phyloP scores from a whole-genome alignment of 306 rosid species.

The Malus asiatica region DNA sequence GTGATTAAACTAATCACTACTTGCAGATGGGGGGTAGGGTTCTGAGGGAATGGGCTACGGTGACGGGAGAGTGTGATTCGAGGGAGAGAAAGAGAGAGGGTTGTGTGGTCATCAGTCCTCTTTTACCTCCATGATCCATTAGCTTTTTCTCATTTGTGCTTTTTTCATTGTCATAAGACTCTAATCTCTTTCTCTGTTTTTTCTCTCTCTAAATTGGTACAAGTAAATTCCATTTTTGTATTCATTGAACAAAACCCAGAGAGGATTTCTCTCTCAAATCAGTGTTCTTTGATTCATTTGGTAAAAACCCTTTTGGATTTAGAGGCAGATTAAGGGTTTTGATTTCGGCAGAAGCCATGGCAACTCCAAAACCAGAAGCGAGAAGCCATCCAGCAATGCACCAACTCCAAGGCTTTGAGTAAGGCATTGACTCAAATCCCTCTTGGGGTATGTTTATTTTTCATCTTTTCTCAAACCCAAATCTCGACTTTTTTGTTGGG shows the following conservation, averaged over 20 bases:
- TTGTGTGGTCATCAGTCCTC: neutral
- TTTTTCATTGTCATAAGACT: conserved; percentile 16
- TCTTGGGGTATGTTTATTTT: conserved; percentile 71
- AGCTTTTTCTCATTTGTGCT: conserved; percentile 15
- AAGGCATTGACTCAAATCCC: conserved; percentile 93
- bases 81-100: too few species aligned
- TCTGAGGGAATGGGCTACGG: too few species aligned
- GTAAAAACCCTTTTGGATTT: conserved; percentile 4
- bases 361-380: conserved; percentile 33
- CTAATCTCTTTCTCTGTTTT: neutral
- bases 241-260: neutral
- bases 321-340: conserved; percentile 9
- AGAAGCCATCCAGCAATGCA: conserved; percentile 87
- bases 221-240: too few species aligned
- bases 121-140: neutral
- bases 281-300: neutral
- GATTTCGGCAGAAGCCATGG: conserved; percentile 44
- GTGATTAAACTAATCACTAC: too few species aligned
- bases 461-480: conserved; percentile 12
- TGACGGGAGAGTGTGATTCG: too few species aligned
- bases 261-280: neutral
- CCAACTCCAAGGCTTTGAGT: conserved; percentile 97
- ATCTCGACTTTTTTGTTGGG: conserved; percentile 2
- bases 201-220: neutral
- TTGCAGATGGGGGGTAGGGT: too few species aligned